Percentiles rank a stretch among this genome's conserved stretches.
These are phyloP conservation scores for Fusarium napiforme DNA, from an alignment of 2,329 filamentous ascomycete genomes.

Conservation along the genomic window DNA sequence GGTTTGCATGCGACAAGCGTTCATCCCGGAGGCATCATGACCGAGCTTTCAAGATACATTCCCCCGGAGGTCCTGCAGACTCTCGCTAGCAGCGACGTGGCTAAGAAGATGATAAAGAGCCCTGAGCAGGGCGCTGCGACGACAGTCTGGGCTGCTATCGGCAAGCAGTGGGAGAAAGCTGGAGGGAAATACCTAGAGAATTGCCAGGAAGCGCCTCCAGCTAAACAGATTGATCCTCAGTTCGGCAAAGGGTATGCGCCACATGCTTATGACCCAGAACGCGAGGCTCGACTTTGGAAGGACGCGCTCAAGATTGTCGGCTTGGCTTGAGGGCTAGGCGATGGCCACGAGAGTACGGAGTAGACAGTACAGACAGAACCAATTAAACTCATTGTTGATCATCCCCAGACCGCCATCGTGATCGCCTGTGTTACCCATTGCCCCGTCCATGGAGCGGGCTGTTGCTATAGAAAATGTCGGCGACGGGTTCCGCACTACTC, in stretches of 20 bases:
- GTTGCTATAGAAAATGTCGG: neutral
- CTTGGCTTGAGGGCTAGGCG: neutral
- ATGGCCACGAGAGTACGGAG: neutral
- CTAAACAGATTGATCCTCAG: neutral
- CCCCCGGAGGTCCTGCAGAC: neutral
- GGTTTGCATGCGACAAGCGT: constrained; percentile 55
- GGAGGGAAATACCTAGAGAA: constrained; percentile 33
- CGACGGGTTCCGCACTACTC: too few species aligned
- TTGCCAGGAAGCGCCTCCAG: constrained; percentile 13
- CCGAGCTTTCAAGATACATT: constrained; percentile 6
- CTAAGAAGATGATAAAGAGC: constrained; percentile 4
- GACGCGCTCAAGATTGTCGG: constrained; percentile 35
- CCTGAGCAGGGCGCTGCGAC: constrained; percentile 39
- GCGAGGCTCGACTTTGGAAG: constrained; percentile 28
- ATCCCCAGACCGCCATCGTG: neutral
- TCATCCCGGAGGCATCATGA: constrained; percentile 59
- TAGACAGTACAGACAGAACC: neutral
- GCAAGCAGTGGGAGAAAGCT: constrained; percentile 28
- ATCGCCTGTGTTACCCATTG: neutral
- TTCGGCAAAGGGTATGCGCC: constrained; percentile 2
- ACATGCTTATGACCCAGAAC: constrained; percentile 23
- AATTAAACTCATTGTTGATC: neutral
- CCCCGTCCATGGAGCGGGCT: neutral
- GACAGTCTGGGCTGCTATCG: constrained; percentile 36
- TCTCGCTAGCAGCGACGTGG: neutral